A percentile compares a stretch with the other conserved stretches of the same genome.
Conservation (phyloP, 768 basidiomycete genomes). For the Dentipellis sp. region DNA sequence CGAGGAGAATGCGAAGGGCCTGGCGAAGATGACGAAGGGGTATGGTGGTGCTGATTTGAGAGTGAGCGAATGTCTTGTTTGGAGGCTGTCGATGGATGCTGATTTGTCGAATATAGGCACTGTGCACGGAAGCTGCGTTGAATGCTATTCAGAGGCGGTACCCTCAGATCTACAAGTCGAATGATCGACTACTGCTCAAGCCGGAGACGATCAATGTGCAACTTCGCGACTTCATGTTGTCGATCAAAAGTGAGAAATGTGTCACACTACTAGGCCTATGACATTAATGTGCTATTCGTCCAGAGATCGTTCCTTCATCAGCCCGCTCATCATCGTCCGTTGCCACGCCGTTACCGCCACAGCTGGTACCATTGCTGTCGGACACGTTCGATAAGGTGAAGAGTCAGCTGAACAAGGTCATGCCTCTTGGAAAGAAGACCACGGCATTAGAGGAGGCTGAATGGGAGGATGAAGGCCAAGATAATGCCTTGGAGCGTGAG, state of each 20-base stretch:
- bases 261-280: not conserved
- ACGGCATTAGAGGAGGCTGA: slow-evolving; percentile 92
- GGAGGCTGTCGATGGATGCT: slow-evolving; percentile 4
- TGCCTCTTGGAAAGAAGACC: slow-evolving; percentile 75
- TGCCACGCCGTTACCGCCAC: slow-evolving; percentile 76
- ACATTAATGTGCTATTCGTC: not conserved
- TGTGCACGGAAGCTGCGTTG: slow-evolving; percentile 94
- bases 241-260: slow-evolving; percentile 76
- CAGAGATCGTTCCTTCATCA: slow-evolving; percentile 92
- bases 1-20: slow-evolving; percentile 43
- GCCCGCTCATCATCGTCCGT: slow-evolving; percentile 83
- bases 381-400: slow-evolving; percentile 66
- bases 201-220: slow-evolving; percentile 80
- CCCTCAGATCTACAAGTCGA: slow-evolving; percentile 94
- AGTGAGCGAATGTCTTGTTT: slow-evolving; percentile 36
- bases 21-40: slow-evolving; percentile 90
- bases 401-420: slow-evolving; percentile 53
- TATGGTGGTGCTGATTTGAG: slow-evolving; percentile 96
- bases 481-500: slow-evolving; percentile 84
- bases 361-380: slow-evolving; percentile 72
- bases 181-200: slow-evolving; percentile 74
- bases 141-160: slow-evolving; percentile 95
- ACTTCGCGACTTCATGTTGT: slow-evolving; percentile 93
- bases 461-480: slow-evolving; percentile 75
- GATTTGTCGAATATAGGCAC: slow-evolving; percentile 43